Base-by-base conservation (phyloP, 352 stramenopile species). In the Phytopythium chamaehyphon region DNA sequence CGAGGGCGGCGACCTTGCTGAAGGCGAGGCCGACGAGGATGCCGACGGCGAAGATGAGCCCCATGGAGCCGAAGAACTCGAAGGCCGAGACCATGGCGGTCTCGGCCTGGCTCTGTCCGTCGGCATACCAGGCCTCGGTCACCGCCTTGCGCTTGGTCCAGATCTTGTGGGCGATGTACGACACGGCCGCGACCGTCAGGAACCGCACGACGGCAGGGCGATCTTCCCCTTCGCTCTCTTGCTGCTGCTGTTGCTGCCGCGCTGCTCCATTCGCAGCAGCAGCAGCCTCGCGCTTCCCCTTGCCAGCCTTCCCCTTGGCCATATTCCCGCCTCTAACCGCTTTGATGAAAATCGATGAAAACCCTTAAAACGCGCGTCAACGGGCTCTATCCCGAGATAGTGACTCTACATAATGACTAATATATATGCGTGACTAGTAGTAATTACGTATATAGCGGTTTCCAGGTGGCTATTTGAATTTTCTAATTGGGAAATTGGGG, bases 41-140 rank as follows among this genome's bases (percentile, higher is more conserved):
- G 18, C 84, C 82, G 12, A 83, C 56, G 24, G 77, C 63, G 51
- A 93, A 91, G 44, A 93, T 76, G 39, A 81, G 46, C 12, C 84
- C 84, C 84, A 93, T 93, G 26, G 77, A 68, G 36, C 78, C 66
- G 37, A 90, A 57, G 57, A 88, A 94, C 58, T 90, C 84, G 55
- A 94, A 93, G 6, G 51, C 61, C 33, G 65, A 77, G 52, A 94
- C 69, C 76, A 91, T 76, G n/a, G 51, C 54, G 36, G 70, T 62
- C 67, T 94, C 63, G 33, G 61, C 69, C 39, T 68, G 43, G 18
- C 69, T 75, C 61, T 86, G 76, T 37, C 61, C 57, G 46, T 88
- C 78, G 26, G 69, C 66, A 62, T 88, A 86, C 74, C 82, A 91
- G 8, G 67, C 51, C 15, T 69, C 56, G 19, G 65, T 94, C 23